Evolutionary conservation across 441 rosid genomes (phyloP).

Genomic region (Erodium moschatum): DNA sequence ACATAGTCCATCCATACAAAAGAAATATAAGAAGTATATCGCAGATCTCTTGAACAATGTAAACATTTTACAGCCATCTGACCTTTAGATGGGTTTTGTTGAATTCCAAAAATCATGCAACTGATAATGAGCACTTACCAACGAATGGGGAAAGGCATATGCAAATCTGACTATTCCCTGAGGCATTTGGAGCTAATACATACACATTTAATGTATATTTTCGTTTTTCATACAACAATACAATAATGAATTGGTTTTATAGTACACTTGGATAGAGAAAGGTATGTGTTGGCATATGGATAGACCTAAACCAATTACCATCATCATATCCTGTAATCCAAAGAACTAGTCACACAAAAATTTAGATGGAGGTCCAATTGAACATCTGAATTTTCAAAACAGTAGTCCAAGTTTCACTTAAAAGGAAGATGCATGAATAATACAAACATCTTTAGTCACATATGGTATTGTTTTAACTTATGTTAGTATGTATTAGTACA

Average conservation of each 20-base stretch:
- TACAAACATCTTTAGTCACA: background rate
- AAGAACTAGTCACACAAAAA: background rate
- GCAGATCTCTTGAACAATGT: background rate
- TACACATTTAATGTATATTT: background rate
- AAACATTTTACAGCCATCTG: background rate
- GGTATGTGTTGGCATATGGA: background rate
- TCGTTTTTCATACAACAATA: background rate
- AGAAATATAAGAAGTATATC: background rate
- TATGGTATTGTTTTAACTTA: background rate
- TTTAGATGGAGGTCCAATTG: background rate
- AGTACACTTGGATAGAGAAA: background rate
- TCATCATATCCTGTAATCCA: background rate
- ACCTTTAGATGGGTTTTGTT: background rate
- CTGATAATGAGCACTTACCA: background rate
- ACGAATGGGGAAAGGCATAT: background rate
- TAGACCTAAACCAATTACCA: background rate
- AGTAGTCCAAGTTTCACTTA: constrained; percentile 5
- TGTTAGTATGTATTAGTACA: background rate
- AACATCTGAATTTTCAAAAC: background rate
- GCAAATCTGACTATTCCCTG: background rate
- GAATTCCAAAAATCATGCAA: background rate
- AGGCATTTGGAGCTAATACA: background rate
- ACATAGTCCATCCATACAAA: background rate
- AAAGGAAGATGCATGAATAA: background rate
- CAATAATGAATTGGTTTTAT: background rate